phyloP scores from a whole-genome alignment of 805 yeast genomes.

The Zygotorulaspora sp. region DNA sequence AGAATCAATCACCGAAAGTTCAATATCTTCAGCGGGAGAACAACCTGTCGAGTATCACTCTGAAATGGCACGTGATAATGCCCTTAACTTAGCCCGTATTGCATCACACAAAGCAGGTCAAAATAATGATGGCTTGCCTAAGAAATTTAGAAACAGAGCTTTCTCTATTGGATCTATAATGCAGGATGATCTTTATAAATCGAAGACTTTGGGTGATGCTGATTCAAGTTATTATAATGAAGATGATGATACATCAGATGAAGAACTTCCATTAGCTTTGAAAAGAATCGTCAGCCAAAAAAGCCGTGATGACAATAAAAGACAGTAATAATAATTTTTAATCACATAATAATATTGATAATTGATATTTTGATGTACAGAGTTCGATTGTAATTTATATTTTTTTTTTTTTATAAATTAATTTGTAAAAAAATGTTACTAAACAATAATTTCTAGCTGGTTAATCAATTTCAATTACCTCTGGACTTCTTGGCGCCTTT shows the following conservation, averaged over 20 bases:
- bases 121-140: slow-evolving; percentile 22
- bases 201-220: slow-evolving; percentile 30
- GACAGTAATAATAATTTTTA: background rate
- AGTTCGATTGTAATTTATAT: too few relatives aligned
- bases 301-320: slow-evolving; percentile 2
- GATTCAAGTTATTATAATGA: slow-evolving; percentile 17
- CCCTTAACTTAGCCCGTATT: slow-evolving; percentile 26
- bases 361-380: too few relatives aligned
- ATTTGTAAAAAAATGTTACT: background rate
- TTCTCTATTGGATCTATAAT: slow-evolving; percentile 36
- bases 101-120: slow-evolving; percentile 25
- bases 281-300: slow-evolving; percentile 36
- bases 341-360: too few relatives aligned
- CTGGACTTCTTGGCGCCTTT: slow-evolving; percentile 63
- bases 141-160: slow-evolving; percentile 35
- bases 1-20: slow-evolving; percentile 9
- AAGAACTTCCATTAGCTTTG: slow-evolving; percentile 39
- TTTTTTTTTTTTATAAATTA: slow-evolving; percentile 1
- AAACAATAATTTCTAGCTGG: background rate
- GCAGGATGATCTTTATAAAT: slow-evolving; percentile 14
- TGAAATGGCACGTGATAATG: slow-evolving; percentile 10
- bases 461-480: slow-evolving; percentile 73
- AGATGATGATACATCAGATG: slow-evolving; percentile 20
- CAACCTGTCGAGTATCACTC: slow-evolving; percentile 14
- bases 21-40: slow-evolving; percentile 11